Percentiles rank a stretch among this genome's conserved stretches.
Conservation (phyloP, 495 filamentous ascomycete species). For the Daldinia decipiens region DNA sequence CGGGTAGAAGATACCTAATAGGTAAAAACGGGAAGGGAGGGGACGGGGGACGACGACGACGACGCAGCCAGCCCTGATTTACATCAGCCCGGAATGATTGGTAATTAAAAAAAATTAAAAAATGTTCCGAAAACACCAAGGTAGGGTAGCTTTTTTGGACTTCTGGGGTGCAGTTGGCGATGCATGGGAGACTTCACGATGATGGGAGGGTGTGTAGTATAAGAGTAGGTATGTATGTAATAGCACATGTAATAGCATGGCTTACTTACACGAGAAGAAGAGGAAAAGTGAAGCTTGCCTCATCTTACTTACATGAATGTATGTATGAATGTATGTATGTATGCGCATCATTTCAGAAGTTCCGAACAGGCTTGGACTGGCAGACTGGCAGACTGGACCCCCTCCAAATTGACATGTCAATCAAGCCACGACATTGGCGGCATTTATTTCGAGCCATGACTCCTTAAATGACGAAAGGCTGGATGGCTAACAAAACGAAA, state of each 20-base stretch:
- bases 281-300: constrained; percentile 38
- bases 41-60: no score
- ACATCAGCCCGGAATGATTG: constrained; percentile 26
- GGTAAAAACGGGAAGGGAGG: background rate
- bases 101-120: background rate
- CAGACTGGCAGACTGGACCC: background rate
- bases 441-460: constrained; percentile 10
- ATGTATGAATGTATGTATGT: background rate
- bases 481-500: background rate
- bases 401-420: constrained; percentile 35
- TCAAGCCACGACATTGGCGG: constrained; percentile 17
- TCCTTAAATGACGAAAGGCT: constrained; percentile 13
- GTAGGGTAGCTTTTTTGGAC: constrained; percentile 14
- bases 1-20: background rate
- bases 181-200: constrained; percentile 1
- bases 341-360: constrained; percentile 17
- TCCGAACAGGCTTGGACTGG: background rate
- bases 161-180: constrained; percentile 23
- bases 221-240: background rate
- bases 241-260: background rate
- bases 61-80: constrained; percentile 16
- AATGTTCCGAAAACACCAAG: constrained; percentile 7
- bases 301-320: background rate
- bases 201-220: background rate
- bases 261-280: background rate